These are phyloP conservation scores for Noccaea caerulescens DNA, from an alignment of 345 rosid genomes.

Conservation along the genomic window DNA sequence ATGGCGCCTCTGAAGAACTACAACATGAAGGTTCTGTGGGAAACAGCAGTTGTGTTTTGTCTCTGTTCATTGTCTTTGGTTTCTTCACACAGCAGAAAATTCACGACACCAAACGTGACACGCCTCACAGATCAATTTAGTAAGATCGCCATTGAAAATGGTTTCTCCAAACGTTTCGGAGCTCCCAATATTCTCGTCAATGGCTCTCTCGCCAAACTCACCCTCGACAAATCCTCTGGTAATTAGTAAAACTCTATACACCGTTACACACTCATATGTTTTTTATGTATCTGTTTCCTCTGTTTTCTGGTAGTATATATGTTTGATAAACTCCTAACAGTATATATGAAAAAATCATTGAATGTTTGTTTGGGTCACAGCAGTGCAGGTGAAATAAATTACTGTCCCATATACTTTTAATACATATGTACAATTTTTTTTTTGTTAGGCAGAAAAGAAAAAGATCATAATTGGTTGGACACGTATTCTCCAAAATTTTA, in stretches of 20 bases:
- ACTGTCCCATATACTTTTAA: not conserved
- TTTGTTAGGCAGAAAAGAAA: not conserved
- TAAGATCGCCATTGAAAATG: slow-evolving; percentile 54
- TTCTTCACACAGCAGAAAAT: slow-evolving; percentile 62
- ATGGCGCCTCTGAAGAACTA: slow-evolving; percentile 30
- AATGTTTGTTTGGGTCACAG: not conserved
- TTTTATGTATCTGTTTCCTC: not conserved
- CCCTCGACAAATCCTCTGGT: slow-evolving; percentile 82
- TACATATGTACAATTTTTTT: not conserved
- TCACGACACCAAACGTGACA: slow-evolving; percentile 58
- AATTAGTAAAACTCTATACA: not conserved
- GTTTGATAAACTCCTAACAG: not conserved
- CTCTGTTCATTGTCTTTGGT: slow-evolving; percentile 50
- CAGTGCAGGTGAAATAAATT: not conserved
- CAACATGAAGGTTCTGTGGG: slow-evolving; percentile 32
- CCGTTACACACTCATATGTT: not conserved
- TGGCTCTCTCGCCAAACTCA: slow-evolving; percentile 65
- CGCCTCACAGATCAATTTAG: slow-evolving; percentile 67
- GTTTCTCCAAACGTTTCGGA: slow-evolving; percentile 58
- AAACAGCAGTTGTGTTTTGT: slow-evolving; percentile 42
- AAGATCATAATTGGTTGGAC: not conserved
- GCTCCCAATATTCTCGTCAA: slow-evolving; percentile 58
- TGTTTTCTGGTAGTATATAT: slow-evolving; percentile 1
- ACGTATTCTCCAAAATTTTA: not conserved
- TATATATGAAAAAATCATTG: not conserved